Percentiles rank a stretch among this genome's conserved stretches.
Evolutionary conservation across 2,329 filamentous ascomycete species (phyloP).

Genomic region (Trichoderma asperellum): DNA sequence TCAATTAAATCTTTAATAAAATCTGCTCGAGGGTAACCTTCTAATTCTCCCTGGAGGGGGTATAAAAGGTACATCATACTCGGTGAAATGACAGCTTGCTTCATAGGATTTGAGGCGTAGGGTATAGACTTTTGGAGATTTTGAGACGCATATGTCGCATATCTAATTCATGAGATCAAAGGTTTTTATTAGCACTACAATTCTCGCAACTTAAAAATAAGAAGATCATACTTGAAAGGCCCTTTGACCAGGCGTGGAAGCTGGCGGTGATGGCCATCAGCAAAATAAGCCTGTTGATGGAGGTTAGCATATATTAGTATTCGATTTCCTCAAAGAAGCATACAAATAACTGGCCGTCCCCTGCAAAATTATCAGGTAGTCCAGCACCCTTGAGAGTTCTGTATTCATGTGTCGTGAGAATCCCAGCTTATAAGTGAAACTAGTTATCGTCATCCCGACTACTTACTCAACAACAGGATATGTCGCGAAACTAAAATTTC

Average conservation of each 20-base stretch:
- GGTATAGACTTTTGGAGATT: conserved; percentile 24
- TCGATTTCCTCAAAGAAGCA: background rate
- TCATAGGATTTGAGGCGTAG: conserved; percentile 25
- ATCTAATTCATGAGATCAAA: background rate
- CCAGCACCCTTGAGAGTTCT: conserved; percentile 28
- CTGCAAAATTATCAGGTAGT: conserved; percentile 22
- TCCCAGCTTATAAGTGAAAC: background rate
- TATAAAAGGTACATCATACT: conserved; percentile 29
- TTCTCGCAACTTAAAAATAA: background rate
- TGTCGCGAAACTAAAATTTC: conserved; percentile 27
- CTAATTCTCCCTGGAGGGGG: conserved; percentile 24
- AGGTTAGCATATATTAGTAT: background rate
- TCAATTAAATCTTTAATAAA: conserved; percentile 27
- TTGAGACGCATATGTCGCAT: conserved; percentile 26
- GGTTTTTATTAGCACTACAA: background rate
- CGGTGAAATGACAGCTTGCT: conserved; percentile 29
- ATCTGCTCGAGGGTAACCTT: conserved; percentile 23
- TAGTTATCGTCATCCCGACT: background rate
- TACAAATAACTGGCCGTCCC: conserved; percentile 28
- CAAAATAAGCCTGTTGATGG: conserved; percentile 20
- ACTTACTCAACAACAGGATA: conserved; percentile 28
- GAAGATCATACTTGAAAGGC: conserved; percentile 24
- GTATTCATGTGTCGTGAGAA: background rate
- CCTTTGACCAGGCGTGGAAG: conserved; percentile 27
- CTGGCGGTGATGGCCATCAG: conserved; percentile 30